A percentile compares a stretch with the other conserved stretches of the same genome.
These are phyloP conservation scores for Vitis hybrid DNA, from an alignment of 177 flowering plant species.

Conservation along the genomic window DNA sequence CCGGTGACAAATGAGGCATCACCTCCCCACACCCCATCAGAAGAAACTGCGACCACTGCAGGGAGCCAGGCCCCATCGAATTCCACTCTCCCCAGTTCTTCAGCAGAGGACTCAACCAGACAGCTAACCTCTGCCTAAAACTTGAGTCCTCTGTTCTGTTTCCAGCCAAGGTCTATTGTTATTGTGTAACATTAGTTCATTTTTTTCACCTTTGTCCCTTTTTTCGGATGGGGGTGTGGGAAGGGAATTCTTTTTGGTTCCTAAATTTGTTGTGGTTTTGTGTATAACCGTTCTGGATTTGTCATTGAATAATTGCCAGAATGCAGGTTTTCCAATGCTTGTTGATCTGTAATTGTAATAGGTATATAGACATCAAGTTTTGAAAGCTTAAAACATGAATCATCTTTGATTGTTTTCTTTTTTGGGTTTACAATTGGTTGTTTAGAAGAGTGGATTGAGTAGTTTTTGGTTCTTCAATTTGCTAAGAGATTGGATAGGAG, in stretches of 20 bases:
- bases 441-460: too few species aligned
- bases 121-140: slow-evolving; percentile 6
- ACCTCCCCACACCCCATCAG: slow-evolving; percentile 9
- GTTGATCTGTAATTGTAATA: too few species aligned
- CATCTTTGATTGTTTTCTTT: too few species aligned
- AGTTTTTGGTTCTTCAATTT: too few species aligned
- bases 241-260: not conserved
- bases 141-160: not conserved
- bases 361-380: too few species aligned
- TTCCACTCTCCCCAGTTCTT: slow-evolving; percentile 4
- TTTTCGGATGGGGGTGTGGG: not conserved
- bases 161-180: not conserved
- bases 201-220: not conserved
- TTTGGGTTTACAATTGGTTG: too few species aligned
- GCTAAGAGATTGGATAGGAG: too few species aligned
- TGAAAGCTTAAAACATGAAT: too few species aligned
- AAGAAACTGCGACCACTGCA: slow-evolving; percentile 8
- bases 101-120: slow-evolving; percentile 18
- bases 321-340: too few species aligned
- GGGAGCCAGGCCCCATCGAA: slow-evolving; percentile 7
- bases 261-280: slow-evolving; percentile 4
- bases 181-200: not conserved
- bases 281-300: slow-evolving; percentile 8
- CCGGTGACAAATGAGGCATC: slow-evolving; percentile 13
- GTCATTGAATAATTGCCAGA: too few species aligned